These are phyloP conservation scores for Apiospora saccharicola DNA, from an alignment of 2,329 filamentous ascomycete species.

Conservation along the genomic window DNA sequence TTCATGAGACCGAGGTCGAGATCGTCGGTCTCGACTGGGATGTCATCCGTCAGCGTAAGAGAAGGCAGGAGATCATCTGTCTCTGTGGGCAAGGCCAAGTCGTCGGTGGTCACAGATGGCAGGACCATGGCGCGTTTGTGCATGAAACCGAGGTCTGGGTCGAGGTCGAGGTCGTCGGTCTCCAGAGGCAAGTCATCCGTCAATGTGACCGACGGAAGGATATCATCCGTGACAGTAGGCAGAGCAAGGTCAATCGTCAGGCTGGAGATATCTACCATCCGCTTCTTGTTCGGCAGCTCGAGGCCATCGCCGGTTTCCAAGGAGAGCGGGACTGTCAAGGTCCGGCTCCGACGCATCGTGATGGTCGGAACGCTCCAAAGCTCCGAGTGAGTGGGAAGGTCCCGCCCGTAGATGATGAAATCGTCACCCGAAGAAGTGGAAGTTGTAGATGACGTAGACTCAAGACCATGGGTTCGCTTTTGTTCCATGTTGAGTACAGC, in stretches of 20 bases:
- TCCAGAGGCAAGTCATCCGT: slow-evolving; percentile 3
- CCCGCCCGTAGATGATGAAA: not conserved
- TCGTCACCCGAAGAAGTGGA: not conserved
- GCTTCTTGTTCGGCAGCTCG: not conserved
- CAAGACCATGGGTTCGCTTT: not conserved
- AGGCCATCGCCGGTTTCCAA: not conserved
- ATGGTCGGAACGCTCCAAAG: not conserved
- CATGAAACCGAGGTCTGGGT: no score
- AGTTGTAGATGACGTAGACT: not conserved
- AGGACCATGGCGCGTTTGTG: not conserved
- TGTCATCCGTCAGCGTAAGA: not conserved
- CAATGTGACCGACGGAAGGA: not conserved
- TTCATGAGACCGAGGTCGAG: not conserved
- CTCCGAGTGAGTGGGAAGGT: not conserved
- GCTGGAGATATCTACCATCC: not conserved
- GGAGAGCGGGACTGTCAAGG: not conserved
- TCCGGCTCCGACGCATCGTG: slow-evolving; percentile 17
- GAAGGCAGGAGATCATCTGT: not conserved
- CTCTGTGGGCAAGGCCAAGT: not conserved
- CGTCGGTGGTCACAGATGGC: not conserved
- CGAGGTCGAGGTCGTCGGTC: not conserved
- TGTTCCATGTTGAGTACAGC: not conserved
- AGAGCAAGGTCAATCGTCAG: not conserved
- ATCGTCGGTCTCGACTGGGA: not conserved
- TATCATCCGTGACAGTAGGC: not conserved